Evolutionary conservation across 345 rosid genomes (phyloP).

Genomic region (Boechera stricta): DNA sequence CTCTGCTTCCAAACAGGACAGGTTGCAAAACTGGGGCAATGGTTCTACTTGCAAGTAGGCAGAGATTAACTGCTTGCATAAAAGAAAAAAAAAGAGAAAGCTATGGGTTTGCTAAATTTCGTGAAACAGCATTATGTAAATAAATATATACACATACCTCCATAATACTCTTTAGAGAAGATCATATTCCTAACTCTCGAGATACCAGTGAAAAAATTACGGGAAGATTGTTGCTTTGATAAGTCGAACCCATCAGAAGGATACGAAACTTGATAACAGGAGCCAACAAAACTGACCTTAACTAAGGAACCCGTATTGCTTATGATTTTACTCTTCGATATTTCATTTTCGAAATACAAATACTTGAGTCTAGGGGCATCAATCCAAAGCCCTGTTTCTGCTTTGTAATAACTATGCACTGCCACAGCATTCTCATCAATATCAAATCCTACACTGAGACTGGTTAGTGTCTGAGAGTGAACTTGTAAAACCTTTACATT

Average conservation of each 20-base stretch:
- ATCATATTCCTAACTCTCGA: conserved; percentile 18
- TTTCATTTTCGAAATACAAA: neutral
- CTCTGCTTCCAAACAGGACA: conserved; percentile 9
- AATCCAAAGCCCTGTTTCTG: neutral
- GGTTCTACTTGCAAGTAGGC: neutral
- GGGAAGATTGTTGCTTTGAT: neutral
- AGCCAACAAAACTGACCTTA: neutral
- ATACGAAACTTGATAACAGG: neutral
- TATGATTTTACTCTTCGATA: neutral
- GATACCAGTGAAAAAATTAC: conserved; percentile 6
- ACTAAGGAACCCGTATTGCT: neutral
- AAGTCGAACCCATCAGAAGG: neutral
- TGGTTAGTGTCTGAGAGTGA: conserved; percentile 12
- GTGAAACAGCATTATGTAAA: neutral
- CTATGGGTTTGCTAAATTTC: neutral
- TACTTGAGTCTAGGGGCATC: conserved; percentile 9
- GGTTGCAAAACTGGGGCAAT: conserved; percentile 2
- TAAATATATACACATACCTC: neutral
- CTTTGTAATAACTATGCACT: neutral
- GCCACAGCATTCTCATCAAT: neutral
- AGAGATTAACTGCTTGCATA: conserved; percentile 1
- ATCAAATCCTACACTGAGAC: neutral
- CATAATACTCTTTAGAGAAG: neutral
- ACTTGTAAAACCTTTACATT: neutral
- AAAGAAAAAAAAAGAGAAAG: neutral